These are phyloP conservation scores for Boletus vinaceobasis DNA, from an alignment of 768 basidiomycete species.

Conservation along the genomic window DNA sequence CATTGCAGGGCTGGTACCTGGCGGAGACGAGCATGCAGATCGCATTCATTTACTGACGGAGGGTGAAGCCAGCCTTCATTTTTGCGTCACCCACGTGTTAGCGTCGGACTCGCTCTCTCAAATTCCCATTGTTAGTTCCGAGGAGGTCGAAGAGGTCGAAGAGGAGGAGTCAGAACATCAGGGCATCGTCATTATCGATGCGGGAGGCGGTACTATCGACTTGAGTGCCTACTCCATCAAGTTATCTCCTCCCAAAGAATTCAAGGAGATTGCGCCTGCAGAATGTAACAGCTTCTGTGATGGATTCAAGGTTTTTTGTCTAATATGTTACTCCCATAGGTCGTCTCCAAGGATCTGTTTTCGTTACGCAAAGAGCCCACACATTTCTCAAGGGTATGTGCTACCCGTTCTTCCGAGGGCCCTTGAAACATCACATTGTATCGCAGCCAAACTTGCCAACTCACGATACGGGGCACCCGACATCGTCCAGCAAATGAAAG, in stretches of 20 bases:
- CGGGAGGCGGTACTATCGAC: slow-evolving; percentile 41
- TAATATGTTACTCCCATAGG: slow-evolving; percentile 21
- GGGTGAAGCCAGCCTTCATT: slow-evolving; percentile 27
- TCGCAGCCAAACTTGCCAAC: slow-evolving; percentile 26
- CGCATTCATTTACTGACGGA: slow-evolving; percentile 27
- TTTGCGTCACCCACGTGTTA: slow-evolving; percentile 43
- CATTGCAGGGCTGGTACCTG: slow-evolving; percentile 22
- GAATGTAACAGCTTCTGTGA: slow-evolving; percentile 19
- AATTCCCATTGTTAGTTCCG: not conserved
- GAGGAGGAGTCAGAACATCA: slow-evolving; percentile 26
- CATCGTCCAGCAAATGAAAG: slow-evolving; percentile 31
- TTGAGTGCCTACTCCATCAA: slow-evolving; percentile 36
- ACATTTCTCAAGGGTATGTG: slow-evolving; percentile 27
- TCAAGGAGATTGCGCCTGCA: slow-evolving; percentile 36
- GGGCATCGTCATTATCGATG: slow-evolving; percentile 43
- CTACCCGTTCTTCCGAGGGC: not conserved
- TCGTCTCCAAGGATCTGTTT: slow-evolving; percentile 37
- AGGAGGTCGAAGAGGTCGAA: not conserved
- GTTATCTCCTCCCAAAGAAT: slow-evolving; percentile 14
- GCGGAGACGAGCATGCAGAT: slow-evolving; percentile 2
- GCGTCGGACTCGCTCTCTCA: slow-evolving; percentile 27
- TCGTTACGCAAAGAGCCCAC: slow-evolving; percentile 31
- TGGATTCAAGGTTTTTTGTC: not conserved
- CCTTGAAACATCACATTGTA: not conserved
- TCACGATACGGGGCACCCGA: slow-evolving; percentile 29